These are phyloP conservation scores for Lactarius vividus DNA, from an alignment of 768 basidiomycete species.

Conservation along the genomic window DNA sequence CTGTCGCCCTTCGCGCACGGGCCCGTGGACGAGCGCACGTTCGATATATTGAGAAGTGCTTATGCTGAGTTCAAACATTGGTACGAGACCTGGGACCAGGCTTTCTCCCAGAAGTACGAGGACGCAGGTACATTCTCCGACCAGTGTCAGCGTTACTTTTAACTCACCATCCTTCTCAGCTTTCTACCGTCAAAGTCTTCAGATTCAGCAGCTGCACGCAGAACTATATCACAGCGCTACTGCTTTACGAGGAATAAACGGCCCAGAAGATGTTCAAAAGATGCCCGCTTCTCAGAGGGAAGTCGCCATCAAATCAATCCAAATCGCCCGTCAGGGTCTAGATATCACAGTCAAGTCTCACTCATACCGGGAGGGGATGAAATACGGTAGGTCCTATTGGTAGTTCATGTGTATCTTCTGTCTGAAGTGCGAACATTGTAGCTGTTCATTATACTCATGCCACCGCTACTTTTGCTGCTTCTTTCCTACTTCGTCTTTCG, in stretches of 20 bases:
- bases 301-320: conserved; percentile 78
- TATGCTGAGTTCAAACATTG: conserved; percentile 77
- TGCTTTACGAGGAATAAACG: conserved; percentile 76
- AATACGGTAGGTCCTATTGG: conserved; percentile 62
- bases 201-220: conserved; percentile 87
- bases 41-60: conserved; percentile 67
- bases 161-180: conserved; percentile 39
- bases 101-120: conserved; percentile 78
- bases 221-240: conserved; percentile 83
- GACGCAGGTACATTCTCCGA: conserved; percentile 57
- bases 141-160: not conserved
- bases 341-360: conserved; percentile 84
- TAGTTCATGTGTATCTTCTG: not conserved
- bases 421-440: conserved; percentile 31
- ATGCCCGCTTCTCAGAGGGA: conserved; percentile 79
- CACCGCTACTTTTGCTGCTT: conserved; percentile 90
- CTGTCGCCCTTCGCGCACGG: conserved; percentile 72
- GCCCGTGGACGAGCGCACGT: conserved; percentile 70
- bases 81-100: conserved; percentile 78
- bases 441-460: conserved; percentile 92
- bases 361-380: conserved; percentile 87
- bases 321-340: conserved; percentile 74
- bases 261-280: conserved; percentile 80
- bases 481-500: conserved; percentile 81
- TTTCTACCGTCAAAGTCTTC: conserved; percentile 84